A percentile compares a stretch with the other conserved stretches of the same genome.
These are phyloP conservation scores for Beauveria scarabaeidicola DNA, from an alignment of 2,329 filamentous ascomycete genomes.

Conservation along the genomic window DNA sequence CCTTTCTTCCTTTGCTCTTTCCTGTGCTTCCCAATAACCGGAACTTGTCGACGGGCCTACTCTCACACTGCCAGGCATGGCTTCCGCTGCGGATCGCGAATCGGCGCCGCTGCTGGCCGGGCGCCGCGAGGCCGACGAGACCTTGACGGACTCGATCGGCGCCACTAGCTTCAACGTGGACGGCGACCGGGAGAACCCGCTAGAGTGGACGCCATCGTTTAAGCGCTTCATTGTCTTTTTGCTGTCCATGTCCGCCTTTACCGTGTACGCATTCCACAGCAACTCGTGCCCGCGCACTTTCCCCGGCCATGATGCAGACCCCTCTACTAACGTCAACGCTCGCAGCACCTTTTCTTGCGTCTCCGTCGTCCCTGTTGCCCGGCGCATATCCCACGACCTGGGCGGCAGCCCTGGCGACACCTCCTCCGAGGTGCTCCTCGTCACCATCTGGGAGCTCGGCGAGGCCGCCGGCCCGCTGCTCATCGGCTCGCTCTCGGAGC, in stretches of 20 bases:
- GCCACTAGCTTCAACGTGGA: conserved; percentile 14
- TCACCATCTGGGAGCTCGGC: conserved; percentile 64
- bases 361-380: conserved; percentile 44
- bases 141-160: neutral
- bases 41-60: neutral
- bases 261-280: neutral
- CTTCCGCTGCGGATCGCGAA: neutral
- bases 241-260: conserved; percentile 5
- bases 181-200: conserved; percentile 13
- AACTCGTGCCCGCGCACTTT: too few species aligned
- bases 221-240: conserved; percentile 10
- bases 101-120: neutral
- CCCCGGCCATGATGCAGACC: too few species aligned
- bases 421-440: conserved; percentile 49
- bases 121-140: neutral
- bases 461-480: conserved; percentile 52
- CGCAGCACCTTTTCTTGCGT: conserved; percentile 49
- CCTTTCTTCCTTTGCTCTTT: neutral
- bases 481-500: conserved; percentile 55
- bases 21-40: neutral
- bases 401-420: conserved; percentile 30
- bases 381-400: conserved; percentile 41
- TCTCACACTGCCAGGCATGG: neutral
- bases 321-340: neutral
- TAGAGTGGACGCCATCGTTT: conserved; percentile 2